Evolutionary conservation across 805 yeast genomes (phyloP).

Genomic region (Candida koratica): DNA sequence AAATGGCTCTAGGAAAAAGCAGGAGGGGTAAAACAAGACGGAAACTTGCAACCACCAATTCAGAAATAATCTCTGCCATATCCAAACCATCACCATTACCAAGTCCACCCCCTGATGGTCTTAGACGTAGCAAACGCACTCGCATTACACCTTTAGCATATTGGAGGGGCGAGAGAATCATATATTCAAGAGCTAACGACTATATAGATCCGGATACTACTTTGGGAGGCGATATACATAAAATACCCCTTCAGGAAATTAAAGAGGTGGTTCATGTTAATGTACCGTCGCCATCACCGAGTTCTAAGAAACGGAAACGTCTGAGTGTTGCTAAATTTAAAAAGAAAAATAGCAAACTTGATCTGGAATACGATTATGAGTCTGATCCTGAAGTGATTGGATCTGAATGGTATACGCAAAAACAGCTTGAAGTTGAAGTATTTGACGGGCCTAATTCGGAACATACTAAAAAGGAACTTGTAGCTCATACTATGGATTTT

Average conservation of each 20-base stretch:
- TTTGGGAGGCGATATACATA: slow-evolving; percentile 27
- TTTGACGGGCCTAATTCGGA: slow-evolving; percentile 44
- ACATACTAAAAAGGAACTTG: slow-evolving; percentile 26
- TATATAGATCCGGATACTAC: slow-evolving; percentile 41
- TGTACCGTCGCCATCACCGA: slow-evolving; percentile 16
- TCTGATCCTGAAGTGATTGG: slow-evolving; percentile 43
- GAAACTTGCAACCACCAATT: neutral
- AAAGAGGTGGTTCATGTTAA: slow-evolving; percentile 54
- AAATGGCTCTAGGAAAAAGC: slow-evolving; percentile 27
- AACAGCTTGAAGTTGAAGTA: slow-evolving; percentile 44
- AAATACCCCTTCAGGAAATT: slow-evolving; percentile 52
- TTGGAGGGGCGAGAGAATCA: slow-evolving; percentile 79
- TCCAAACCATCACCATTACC: slow-evolving; percentile 37
- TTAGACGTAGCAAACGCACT: slow-evolving; percentile 63
- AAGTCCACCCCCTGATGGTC: slow-evolving; percentile 44
- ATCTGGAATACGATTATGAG: slow-evolving; percentile 26
- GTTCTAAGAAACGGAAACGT: slow-evolving; percentile 3
- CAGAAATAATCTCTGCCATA: slow-evolving; percentile 3
- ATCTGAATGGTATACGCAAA: slow-evolving; percentile 49
- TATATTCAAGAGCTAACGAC: slow-evolving; percentile 43
- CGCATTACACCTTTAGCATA: slow-evolving; percentile 70
- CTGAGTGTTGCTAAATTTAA: slow-evolving; percentile 1
- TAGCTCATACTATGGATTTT: slow-evolving; percentile 66
- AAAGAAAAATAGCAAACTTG: slow-evolving; percentile 10
- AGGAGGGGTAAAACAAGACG: slow-evolving; percentile 4